Evolutionary conservation across 2,329 filamentous ascomycete genomes (phyloP), one percentile per base, ranked within the genome.

Genomic region (Catunica adiposa): DNA sequence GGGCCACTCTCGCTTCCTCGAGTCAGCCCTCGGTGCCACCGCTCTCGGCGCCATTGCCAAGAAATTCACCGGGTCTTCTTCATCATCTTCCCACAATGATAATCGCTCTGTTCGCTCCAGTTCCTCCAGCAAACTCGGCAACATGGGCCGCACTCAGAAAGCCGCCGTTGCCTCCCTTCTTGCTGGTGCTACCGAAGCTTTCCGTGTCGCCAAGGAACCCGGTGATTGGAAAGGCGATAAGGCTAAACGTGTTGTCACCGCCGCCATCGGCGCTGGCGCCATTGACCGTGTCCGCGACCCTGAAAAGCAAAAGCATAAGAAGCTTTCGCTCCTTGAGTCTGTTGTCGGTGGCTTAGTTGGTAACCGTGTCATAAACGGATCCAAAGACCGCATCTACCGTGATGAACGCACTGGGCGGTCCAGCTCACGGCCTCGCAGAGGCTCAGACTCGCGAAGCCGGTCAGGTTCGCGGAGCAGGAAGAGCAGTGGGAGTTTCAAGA

Each of bases 181-280:
- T 50, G 89, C 90, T 29, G 90, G 89, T 63, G 90, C 89, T 42
- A 85, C 89, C 55, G 89, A 96, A 68, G 90, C 90, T 44, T 94
- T 94, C 75, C 84, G 87, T 59, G 83, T 89, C 56, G 83, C 89
- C 66, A 94, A 90, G 64, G 85, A 92, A 60, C 85, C 88, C 1
- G 90, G 90, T 55, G 79, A 83, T 46, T 96, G 89, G 89, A 84
- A 83, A 60, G 90, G 89, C 38, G 84, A 86, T 60, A 96, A 96
- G 70, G 87, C 89, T 61, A 92, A 89, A 72, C 87, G 90, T 54
- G 80, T 97, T 59, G 77, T 94, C 51, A 96, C 90, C 22, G 89
- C 89, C 51, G 90, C 90, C 25, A 77, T 79, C 25, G 84, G 87
- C 69, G 89, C 90, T 58, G 90, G 86, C 61, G 86, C 88, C 57